These are phyloP conservation scores for Aurifilum marmelostoma DNA, from an alignment of 2,329 filamentous ascomycete genomes.

Conservation along the genomic window DNA sequence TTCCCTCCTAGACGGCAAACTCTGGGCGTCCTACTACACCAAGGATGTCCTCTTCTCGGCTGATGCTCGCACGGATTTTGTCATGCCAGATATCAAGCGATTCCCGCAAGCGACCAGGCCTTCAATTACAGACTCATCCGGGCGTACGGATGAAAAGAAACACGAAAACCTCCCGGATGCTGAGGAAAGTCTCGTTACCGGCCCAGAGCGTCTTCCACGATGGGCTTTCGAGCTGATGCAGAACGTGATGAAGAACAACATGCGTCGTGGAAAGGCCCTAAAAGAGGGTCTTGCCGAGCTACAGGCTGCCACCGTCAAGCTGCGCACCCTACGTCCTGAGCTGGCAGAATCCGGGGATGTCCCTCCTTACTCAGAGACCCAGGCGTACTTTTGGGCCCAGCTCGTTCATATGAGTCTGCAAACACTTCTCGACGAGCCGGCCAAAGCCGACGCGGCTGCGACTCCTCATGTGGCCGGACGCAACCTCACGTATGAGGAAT, in stretches of 20 bases:
- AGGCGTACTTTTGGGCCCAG: constrained; percentile 41
- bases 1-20: constrained; percentile 33
- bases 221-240: constrained; percentile 40
- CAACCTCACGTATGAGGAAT: constrained; percentile 22
- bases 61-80: constrained; percentile 36
- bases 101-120: constrained; percentile 32
- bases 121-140: not conserved
- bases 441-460: not conserved
- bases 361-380: constrained; percentile 38
- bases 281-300: constrained; percentile 35
- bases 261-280: constrained; percentile 34
- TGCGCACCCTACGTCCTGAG: constrained; percentile 28
- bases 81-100: constrained; percentile 38
- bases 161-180: not conserved
- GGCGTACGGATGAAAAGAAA: not conserved
- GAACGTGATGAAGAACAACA: constrained; percentile 30
- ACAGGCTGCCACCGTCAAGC: constrained; percentile 34
- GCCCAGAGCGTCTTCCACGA: constrained; percentile 32
- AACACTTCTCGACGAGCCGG: constrained; percentile 16
- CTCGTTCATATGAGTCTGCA: constrained; percentile 32
- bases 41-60: constrained; percentile 39
- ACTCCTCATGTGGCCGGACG: not conserved
- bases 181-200: not conserved
- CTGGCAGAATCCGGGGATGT: constrained; percentile 15
- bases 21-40: constrained; percentile 41